Base-by-base conservation (phyloP, 2,329 filamentous ascomycete species). In the Cladosporium sp. region DNA sequence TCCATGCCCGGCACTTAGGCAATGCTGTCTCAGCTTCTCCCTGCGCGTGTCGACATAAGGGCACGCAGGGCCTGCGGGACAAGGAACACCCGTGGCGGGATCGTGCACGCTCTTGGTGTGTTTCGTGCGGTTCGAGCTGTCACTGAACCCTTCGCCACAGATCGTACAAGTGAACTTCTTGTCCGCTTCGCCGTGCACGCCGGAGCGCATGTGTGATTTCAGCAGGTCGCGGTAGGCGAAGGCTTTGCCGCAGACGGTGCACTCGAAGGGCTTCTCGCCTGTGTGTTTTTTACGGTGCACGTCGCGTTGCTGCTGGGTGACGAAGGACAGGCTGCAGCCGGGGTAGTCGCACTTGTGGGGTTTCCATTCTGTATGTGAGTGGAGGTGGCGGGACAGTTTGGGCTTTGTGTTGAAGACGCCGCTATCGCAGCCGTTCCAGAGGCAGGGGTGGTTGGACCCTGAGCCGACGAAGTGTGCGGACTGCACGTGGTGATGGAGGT, bases 281-380 rank as follows among this genome's bases (percentile, higher is more conserved):
- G 85, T 86, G 66, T 90, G 87, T 2, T 83, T 87, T 17, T 85
- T 81, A 68, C 83, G 78, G 65, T 90, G 87, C 68, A 88, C 86
- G 42, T 84, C 82, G 6, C 89, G 78, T 1, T 87, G 84, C 69
- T 89, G 86, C 64, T 85, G 83, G 2, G 86, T 86, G 0, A 86
- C 88, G 66, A 89, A 84, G 3, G 76, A 75, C 59, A 82, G 75
- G 9, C 78, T 75, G 65, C 87, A 89, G 19, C 77, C 74, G 1
- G 75, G 67, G 62, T 84, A 88, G 45, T 76, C 74, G 58, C 82
- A 84, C 6, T 84, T 63, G 51, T 70, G 67, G 5, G 70, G 70
- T 52, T 78, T 70, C 75, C 75, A 64, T 64, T 83, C 83, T 15
- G 85, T 87, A 67, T 88, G 85, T 2, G 82, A 84, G 64, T 86